Evolutionary conservation across 1,139 yeast genomes (phyloP).

Genomic region (Nakaseomyces bracarensis): DNA sequence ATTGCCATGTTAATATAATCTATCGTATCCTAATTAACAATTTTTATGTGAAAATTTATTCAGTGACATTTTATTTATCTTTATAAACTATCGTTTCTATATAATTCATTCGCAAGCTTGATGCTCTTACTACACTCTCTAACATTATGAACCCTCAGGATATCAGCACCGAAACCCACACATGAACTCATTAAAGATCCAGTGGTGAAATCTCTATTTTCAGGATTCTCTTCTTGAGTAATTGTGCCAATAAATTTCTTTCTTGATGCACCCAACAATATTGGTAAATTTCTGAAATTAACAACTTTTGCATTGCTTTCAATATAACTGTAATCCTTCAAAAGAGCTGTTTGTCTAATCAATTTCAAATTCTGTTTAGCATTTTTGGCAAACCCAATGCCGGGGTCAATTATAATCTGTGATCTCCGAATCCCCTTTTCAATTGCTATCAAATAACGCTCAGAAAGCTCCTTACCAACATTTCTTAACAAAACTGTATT

Average conservation of each 20-base stretch:
- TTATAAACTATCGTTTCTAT: background rate
- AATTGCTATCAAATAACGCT: conserved; percentile 50
- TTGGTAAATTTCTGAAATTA: conserved; percentile 38
- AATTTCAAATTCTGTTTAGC: conserved; percentile 58
- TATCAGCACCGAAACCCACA: conserved; percentile 65
- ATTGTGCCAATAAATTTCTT: conserved; percentile 77
- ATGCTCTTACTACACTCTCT: conserved; percentile 56
- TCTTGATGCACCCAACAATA: conserved; percentile 79
- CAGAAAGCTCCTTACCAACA: conserved; percentile 59
- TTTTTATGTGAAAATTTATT: too few species aligned
- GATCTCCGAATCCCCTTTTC: conserved; percentile 65
- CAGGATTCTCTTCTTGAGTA: conserved; percentile 42
- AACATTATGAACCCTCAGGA: conserved; percentile 86
- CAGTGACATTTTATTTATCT: background rate
- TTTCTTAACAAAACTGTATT: conserved; percentile 28
- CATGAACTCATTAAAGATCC: conserved; percentile 70
- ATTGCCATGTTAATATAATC: too few species aligned
- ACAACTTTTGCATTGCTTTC: conserved; percentile 12
- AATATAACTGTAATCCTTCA: conserved; percentile 44
- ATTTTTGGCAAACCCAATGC: conserved; percentile 86
- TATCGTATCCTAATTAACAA: too few species aligned
- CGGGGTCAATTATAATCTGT: conserved; percentile 92
- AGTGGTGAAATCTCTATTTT: conserved; percentile 65
- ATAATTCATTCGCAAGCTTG: conserved; percentile 53
- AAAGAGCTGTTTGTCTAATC: conserved; percentile 48